Evolutionary conservation across 1,284 basidiomycete genomes (phyloP).

Genomic region (Naganishia sp.): DNA sequence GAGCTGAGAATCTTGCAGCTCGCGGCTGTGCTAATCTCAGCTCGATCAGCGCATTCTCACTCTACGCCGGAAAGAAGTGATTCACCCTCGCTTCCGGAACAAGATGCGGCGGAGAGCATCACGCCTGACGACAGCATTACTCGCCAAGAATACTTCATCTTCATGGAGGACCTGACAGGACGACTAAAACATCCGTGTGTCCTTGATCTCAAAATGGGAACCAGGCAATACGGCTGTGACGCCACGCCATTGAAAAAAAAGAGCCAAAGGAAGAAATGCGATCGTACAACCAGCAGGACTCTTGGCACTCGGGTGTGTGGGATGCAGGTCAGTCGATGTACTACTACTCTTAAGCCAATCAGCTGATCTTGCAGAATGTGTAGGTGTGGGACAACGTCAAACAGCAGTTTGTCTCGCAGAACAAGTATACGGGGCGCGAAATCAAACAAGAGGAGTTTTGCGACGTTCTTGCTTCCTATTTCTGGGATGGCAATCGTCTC

Average conservation of each 20-base stretch:
- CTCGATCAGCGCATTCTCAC: background rate
- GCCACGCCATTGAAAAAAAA: conserved; percentile 90
- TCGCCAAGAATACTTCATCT: conserved; percentile 93
- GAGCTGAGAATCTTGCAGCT: background rate
- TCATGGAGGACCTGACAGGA: conserved; percentile 98
- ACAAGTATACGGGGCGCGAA: conserved; percentile 95
- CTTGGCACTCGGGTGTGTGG: conserved; percentile 94
- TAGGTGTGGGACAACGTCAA: conserved; percentile 87
- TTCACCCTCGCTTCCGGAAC: conserved; percentile 3
- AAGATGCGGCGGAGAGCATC: conserved; percentile 2
- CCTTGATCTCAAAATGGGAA: conserved; percentile 98
- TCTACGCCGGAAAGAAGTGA: conserved; percentile 15
- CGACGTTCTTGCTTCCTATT: conserved; percentile 75
- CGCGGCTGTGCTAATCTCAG: too few species aligned
- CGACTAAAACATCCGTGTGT: conserved; percentile 92
- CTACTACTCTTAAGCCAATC: background rate
- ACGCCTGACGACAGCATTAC: conserved; percentile 56
- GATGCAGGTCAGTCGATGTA: conserved; percentile 78
- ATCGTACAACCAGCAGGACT: conserved; percentile 86
- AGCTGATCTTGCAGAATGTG: background rate
- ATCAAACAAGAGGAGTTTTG: conserved; percentile 83
- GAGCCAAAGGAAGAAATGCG: conserved; percentile 97
- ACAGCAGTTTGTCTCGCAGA: conserved; percentile 83
- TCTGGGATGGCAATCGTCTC: conserved; percentile 78
- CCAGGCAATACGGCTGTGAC: conserved; percentile 95